Percentiles rank a stretch among this genome's conserved stretches.
Evolutionary conservation across 176 grass and related monocot species (phyloP).

Genomic region (Themeda triandra): DNA sequence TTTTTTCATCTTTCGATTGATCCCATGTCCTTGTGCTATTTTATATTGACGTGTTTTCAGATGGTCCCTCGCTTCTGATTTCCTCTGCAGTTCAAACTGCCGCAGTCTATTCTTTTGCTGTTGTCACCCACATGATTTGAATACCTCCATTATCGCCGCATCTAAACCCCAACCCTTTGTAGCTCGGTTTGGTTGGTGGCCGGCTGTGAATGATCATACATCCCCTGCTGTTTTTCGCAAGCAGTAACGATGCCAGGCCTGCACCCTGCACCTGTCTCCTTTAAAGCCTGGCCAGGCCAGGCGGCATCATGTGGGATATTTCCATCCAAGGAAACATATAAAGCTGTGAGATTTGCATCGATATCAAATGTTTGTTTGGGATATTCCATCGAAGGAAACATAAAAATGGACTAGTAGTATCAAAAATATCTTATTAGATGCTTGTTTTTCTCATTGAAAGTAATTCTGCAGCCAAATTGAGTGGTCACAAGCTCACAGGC

Average conservation of each 20-base stretch:
- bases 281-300: conserved; percentile 15
- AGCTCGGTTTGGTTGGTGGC: conserved; percentile 39
- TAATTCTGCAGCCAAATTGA: background rate
- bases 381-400: background rate
- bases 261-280: conserved; percentile 12
- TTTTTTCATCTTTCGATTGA: background rate
- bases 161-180: conserved; percentile 21
- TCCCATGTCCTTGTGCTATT: background rate
- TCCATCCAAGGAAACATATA: conserved; percentile 30
- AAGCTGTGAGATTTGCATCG: conserved; percentile 21
- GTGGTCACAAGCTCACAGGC: background rate
- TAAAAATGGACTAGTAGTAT: background rate
- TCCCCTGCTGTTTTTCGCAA: conserved; percentile 8
- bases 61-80: conserved; percentile 43
- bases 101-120: conserved; percentile 9
- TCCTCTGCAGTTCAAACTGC: conserved; percentile 47
- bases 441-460: background rate
- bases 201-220: conserved; percentile 22
- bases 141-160: background rate
- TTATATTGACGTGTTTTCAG: background rate
- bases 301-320: conserved; percentile 21
- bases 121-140: conserved; percentile 2
- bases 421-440: background rate
- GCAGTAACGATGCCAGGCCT: conserved; percentile 23
- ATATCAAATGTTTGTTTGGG: background rate